Percentiles rank a stretch among this genome's conserved stretches.
These are phyloP conservation scores for Hordeum marinum DNA, from an alignment of 176 grass and related monocot genomes.

Conservation along the genomic window DNA sequence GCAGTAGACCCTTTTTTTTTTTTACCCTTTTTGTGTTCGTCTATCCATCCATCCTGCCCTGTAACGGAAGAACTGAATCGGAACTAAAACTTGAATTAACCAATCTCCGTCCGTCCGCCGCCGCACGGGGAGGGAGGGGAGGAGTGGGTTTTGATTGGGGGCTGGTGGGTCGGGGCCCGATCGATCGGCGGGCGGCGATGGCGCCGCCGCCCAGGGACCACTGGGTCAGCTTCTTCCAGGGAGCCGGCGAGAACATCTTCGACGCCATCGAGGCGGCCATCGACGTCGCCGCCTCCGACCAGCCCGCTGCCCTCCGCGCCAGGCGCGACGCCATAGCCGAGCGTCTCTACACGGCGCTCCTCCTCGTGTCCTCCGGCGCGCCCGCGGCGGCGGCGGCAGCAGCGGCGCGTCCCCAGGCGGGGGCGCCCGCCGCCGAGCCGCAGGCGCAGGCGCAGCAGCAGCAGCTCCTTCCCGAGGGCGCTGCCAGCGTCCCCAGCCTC, in stretches of 20 bases:
- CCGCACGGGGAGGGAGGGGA: neutral
- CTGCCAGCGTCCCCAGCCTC: constrained; percentile 57
- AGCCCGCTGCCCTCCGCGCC: constrained; percentile 41
- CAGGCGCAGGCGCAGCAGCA: neutral
- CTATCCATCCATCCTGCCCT: neutral
- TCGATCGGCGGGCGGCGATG: constrained; percentile 26
- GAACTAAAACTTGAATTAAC: constrained; percentile 36
- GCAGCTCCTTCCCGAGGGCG: constrained; percentile 43
- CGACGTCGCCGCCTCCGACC: constrained; percentile 51
- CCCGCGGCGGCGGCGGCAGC: neutral
- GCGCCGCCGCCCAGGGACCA: constrained; percentile 49
- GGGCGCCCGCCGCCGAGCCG: neutral
- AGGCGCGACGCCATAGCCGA: constrained; percentile 60
- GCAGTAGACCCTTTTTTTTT: neutral
- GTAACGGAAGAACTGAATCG: constrained; percentile 33
- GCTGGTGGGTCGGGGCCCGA: neutral
- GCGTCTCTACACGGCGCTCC: constrained; percentile 52
- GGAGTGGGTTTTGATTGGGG: neutral
- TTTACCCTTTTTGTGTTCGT: neutral
- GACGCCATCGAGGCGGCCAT: constrained; percentile 59
- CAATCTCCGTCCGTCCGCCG: neutral
- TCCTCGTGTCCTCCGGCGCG: neutral
- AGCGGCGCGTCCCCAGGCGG: neutral
- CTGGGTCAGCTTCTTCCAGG: constrained; percentile 63
- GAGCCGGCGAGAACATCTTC: constrained; percentile 48